Evolutionary conservation across 2,329 filamentous ascomycete genomes (phyloP).

Genomic region (Pyricularia pennisetigena): DNA sequence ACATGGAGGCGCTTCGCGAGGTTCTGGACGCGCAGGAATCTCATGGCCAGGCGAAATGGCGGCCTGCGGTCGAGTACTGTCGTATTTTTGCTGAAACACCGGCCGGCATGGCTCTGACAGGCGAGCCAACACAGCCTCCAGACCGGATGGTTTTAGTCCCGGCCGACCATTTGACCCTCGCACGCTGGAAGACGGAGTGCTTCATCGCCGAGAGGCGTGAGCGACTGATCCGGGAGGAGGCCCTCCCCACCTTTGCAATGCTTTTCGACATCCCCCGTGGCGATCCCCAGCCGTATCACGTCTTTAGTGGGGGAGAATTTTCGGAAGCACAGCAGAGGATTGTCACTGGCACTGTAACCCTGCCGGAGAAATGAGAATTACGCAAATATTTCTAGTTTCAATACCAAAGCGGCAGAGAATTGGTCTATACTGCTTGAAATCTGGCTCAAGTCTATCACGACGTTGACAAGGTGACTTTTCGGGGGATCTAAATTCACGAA

Average conservation of each 20-base stretch:
- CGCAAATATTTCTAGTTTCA: not conserved
- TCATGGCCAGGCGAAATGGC: slow-evolving; percentile 4
- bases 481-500: not conserved
- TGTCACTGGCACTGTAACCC: not conserved
- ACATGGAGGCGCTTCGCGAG: slow-evolving; percentile 2
- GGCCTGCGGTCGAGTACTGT: slow-evolving; percentile 3
- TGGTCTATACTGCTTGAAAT: not conserved
- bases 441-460: not conserved
- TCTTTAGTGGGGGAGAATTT: not conserved
- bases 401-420: not conserved
- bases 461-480: not conserved
- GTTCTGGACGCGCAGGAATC: slow-evolving; percentile 2
- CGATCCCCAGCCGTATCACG: slow-evolving; percentile 1
- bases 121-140: not conserved
- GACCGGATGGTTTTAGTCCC: not conserved
- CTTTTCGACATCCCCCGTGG: slow-evolving; percentile 2
- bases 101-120: not conserved
- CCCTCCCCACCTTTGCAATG: not conserved
- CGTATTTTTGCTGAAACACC: not conserved
- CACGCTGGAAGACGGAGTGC: slow-evolving; percentile 3
- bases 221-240: not conserved
- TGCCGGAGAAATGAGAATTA: not conserved
- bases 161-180: not conserved
- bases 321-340: not conserved
- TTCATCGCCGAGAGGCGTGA: slow-evolving; percentile 3